Evolutionary conservation across 2,329 filamentous ascomycete genomes (phyloP), one percentile per base, ranked within the genome.

Genomic region (Talaromyces islandicus): DNA sequence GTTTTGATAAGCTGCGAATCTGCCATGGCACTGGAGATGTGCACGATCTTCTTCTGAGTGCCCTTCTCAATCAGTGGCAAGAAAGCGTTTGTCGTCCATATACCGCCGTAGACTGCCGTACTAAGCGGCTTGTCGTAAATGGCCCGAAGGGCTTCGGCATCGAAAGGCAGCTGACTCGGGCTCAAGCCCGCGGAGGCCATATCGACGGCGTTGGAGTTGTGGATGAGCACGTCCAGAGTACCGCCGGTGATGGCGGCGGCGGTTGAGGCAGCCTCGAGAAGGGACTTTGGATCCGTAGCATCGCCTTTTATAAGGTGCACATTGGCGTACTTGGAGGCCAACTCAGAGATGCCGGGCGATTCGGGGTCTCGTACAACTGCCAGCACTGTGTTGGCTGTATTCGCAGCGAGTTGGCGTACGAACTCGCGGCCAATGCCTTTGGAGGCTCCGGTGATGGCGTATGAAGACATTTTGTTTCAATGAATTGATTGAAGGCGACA

Each of bases 171-270:
- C 32, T 60, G 54, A 7, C 58, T 64, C 14, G 70, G 68, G 24
- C 48, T 62, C 12, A 54, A 48, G 30, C 58, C 59, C 52, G 66
- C 54, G 0, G 64, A 59, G 11, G 60, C 52, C 14, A 66, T 7
- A 14, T 70, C 65, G n/a, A 74, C 59, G 19, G 71, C 67, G 50
- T 69, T 73, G 32, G 72, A 74, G 58, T 77, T 79, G 56, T 75
- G 71, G 61, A 80, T 75, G 17, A 80, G 65, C 52, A 76, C 71
- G 65, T 80, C 77, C 21, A 79, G 69, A 25, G 63, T 70, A 30
- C 74, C 75, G 24, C 66, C 69, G 5, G 73, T 75, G 59, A 78
- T 65, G n/a, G 64, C 58, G 12, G 72, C 63, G 17, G 68, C 66
- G 32, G 67, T 63, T 2, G 66, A 64, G 19, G 74, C 74, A 17